Percentiles rank a stretch among this genome's conserved stretches.
phyloP scores from a whole-genome alignment of 83 land plant species.

The Diphasiastrum complanatum region DNA sequence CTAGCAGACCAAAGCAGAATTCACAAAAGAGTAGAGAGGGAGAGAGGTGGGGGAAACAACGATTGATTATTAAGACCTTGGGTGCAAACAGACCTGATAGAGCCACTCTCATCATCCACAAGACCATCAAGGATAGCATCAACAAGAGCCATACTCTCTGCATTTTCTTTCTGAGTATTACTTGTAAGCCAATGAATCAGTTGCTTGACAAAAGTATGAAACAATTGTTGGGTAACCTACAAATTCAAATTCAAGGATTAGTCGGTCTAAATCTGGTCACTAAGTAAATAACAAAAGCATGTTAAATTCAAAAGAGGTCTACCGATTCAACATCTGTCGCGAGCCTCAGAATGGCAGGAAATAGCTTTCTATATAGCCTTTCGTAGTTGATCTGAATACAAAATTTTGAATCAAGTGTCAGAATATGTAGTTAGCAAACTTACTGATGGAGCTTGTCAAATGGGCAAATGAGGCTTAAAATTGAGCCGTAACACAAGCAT shows the following conservation, averaged over 20 bases:
- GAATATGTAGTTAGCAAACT: constrained; percentile 7
- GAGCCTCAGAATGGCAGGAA: constrained; percentile 38
- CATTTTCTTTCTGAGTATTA: constrained; percentile 45
- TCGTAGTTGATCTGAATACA: constrained; percentile 34
- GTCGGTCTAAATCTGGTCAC: not conserved
- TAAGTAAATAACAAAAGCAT: not conserved
- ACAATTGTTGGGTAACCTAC: constrained; percentile 43
- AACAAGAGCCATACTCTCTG: constrained; percentile 46
- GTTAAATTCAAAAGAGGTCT: not conserved
- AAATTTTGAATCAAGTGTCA: not conserved
- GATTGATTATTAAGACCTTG: not conserved
- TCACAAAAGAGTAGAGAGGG: not conserved
- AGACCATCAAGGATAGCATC: constrained; percentile 48
- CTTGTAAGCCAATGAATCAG: constrained; percentile 48
- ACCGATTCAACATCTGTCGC: constrained; percentile 50
- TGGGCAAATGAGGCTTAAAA: too few relatives aligned
- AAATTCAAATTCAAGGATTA: not conserved
- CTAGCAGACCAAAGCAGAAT: too few relatives aligned
- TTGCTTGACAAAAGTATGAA: constrained; percentile 35
- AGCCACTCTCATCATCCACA: constrained; percentile 44
- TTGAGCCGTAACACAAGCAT: too few relatives aligned
- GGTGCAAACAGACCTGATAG: constrained; percentile 30
- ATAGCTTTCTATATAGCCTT: constrained; percentile 33
- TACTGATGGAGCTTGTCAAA: constrained; percentile 15
- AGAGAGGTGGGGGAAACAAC: not conserved